Evolutionary conservation across 2,329 filamentous ascomycete genomes (phyloP).

Genomic region (Fusarium torreyae): DNA sequence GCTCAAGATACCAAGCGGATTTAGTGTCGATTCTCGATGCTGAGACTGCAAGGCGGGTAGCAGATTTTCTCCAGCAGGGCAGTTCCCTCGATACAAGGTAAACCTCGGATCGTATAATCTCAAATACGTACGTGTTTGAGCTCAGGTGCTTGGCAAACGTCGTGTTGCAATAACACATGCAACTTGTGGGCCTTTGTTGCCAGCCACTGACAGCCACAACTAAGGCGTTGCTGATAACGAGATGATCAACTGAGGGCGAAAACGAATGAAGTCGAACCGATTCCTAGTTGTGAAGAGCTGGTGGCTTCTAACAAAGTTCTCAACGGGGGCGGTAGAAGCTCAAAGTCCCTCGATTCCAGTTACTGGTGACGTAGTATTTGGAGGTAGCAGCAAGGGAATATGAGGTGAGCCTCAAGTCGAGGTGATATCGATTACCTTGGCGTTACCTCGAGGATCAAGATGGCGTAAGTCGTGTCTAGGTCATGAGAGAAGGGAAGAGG

Average conservation of each 20-base stretch:
- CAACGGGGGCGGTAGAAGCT: background rate
- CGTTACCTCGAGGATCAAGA: constrained; percentile 11
- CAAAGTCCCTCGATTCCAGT: background rate
- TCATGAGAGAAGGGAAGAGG: background rate
- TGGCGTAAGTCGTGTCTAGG: background rate
- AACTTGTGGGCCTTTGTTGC: constrained; percentile 29
- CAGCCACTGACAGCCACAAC: constrained; percentile 34
- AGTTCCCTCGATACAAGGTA: constrained; percentile 8
- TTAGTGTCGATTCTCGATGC: constrained; percentile 23
- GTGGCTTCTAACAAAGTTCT: background rate
- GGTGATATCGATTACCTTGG: constrained; percentile 15
- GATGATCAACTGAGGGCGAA: constrained; percentile 1
- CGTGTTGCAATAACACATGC: constrained; percentile 40
- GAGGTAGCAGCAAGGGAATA: constrained; percentile 15
- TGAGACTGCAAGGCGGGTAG: constrained; percentile 18
- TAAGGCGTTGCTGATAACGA: constrained; percentile 24
- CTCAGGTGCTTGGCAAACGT: constrained; percentile 29
- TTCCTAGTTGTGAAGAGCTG: background rate
- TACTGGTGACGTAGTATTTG: background rate
- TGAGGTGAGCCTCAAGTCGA: constrained; percentile 17
- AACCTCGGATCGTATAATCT: constrained; percentile 19
- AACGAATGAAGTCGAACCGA: constrained; percentile 1
- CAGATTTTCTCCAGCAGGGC: constrained; percentile 23
- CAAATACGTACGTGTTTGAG: constrained; percentile 40
- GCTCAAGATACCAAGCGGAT: constrained; percentile 15